Evolutionary conservation across 2,329 filamentous ascomycete species (phyloP), one percentile per base, ranked within the genome.

Genomic region (Rosellinia necatrix): DNA sequence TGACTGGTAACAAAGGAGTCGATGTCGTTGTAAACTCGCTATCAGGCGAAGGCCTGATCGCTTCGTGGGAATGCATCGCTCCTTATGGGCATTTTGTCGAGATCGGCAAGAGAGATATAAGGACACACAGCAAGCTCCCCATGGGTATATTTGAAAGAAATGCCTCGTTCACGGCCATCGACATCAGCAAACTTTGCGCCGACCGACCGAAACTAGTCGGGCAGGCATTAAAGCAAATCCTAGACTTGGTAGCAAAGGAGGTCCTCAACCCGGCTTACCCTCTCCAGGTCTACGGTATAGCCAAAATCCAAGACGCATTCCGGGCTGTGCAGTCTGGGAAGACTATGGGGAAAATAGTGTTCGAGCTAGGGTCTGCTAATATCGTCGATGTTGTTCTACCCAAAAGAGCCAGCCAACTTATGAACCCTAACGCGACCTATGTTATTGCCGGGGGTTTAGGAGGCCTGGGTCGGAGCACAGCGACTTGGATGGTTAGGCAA

Each of bases 31-130:
- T 76, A 22, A 75, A 78, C 64, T 76, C 73, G 0, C 66, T 79
- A 1, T 64, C 73, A 1, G 76, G 76, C 1, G 74, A 76, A 8
- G 63, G 70, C 1, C 62, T 79, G 2, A 69, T 70, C 3, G 74
- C 75, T 35, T 75, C 76, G 0, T 79, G 74, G 75, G 68, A 71
- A 3, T 77, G 74, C 46, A 65, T 82, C 15, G 74, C 74, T 40
- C 69, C 68, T 13, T 78, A 77, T 59, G 78, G 77, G 1, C 70
- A 74, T 3, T 78, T 81, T 41, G 63, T 81, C 3, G 78, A 81
- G 50, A 72, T 81, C 27, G 73, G 75, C 6, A 72, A 69, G 54
- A 15, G 13, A 2, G 54, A 60, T 38, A 42, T 52, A 13, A 41
- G 42, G 25, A 19, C 24, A 3, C 8, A 3, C 8, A n/a, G 13